phyloP scores from a whole-genome alignment of 2,329 filamentous ascomycete species.

The Aspergillus ruber region DNA sequence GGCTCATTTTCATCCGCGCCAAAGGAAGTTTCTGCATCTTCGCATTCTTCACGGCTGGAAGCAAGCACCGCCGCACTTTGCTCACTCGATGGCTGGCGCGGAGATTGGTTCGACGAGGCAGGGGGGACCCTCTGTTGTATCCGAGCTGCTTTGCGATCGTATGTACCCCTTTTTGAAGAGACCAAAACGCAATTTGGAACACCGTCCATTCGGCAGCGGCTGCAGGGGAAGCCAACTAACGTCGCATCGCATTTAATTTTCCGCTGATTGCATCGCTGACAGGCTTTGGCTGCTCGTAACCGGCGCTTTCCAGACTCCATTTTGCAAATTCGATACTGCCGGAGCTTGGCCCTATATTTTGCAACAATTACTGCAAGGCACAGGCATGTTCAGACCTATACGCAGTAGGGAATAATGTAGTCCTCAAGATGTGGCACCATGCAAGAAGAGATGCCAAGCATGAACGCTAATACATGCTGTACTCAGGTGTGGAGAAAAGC shows the following conservation, averaged over 20 bases:
- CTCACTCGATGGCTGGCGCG: not conserved
- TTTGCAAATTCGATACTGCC: not conserved
- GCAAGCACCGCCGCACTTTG: not conserved
- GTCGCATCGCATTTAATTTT: conserved; percentile 3
- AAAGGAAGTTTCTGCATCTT: not conserved
- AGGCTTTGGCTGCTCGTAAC: conserved; percentile 2
- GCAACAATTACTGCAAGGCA: too few relatives aligned
- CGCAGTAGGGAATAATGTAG: too few relatives aligned
- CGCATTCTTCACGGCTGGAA: not conserved
- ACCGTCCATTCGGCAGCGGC: not conserved
- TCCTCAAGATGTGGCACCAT: too few relatives aligned
- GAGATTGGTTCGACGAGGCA: not conserved
- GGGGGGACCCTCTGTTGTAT: not conserved
- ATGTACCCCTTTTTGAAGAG: conserved; percentile 1
- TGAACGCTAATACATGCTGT: too few relatives aligned
- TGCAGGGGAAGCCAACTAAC: not conserved
- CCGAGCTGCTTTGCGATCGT: not conserved
- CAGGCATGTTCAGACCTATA: too few relatives aligned
- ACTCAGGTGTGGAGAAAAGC: too few relatives aligned
- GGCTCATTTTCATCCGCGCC: not conserved
- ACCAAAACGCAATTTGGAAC: not conserved
- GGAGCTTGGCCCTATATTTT: too few relatives aligned
- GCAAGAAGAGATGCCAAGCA: too few relatives aligned
- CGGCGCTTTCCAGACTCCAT: not conserved
- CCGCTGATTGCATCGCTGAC: conserved; percentile 1